phyloP scores from a whole-genome alignment of 371 early-diverging fungal genomes.

The Blakeslea trispora region DNA sequence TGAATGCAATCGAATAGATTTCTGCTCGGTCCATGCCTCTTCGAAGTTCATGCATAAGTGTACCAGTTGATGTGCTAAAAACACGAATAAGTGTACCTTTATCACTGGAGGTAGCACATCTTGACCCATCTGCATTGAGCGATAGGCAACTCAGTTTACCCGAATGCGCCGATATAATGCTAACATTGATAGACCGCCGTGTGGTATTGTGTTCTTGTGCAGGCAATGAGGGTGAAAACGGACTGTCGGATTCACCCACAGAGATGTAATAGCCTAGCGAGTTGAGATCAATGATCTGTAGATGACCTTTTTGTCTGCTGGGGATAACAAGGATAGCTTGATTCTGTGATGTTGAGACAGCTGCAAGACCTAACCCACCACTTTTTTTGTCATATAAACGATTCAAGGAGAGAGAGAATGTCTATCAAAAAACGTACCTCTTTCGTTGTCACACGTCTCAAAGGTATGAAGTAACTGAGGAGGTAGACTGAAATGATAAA shows the following conservation, averaged over 20 bases:
- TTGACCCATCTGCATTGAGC: slow-evolving; percentile 74
- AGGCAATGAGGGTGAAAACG: slow-evolving; percentile 11
- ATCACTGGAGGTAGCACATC: slow-evolving; percentile 82
- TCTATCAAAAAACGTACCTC: slow-evolving; percentile 47
- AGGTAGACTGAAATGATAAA: slow-evolving; percentile 76
- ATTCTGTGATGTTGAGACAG: slow-evolving; percentile 61
- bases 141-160: slow-evolving; percentile 76
- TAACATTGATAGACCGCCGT: slow-evolving; percentile 59
- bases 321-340: slow-evolving; percentile 76
- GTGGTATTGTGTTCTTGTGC: slow-evolving; percentile 8
- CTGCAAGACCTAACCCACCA: slow-evolving; percentile 54
- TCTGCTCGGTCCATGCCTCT: slow-evolving; percentile 90
- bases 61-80: slow-evolving; percentile 77
- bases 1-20: slow-evolving; percentile 88
- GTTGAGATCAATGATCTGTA: slow-evolving; percentile 85
- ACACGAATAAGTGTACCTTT: slow-evolving; percentile 93
- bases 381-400: too few relatives aligned
- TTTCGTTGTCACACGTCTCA: slow-evolving; percentile 84
- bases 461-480: slow-evolving; percentile 80
- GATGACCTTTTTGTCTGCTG: slow-evolving; percentile 79
- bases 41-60: slow-evolving; percentile 82
- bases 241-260: slow-evolving; percentile 9
- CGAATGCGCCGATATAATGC: slow-evolving; percentile 86
- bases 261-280: slow-evolving; percentile 48
- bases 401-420: too few relatives aligned